These are phyloP conservation scores for Magnolia sinica DNA, from an alignment of 164 flowering plant species.

Conservation along the genomic window DNA sequence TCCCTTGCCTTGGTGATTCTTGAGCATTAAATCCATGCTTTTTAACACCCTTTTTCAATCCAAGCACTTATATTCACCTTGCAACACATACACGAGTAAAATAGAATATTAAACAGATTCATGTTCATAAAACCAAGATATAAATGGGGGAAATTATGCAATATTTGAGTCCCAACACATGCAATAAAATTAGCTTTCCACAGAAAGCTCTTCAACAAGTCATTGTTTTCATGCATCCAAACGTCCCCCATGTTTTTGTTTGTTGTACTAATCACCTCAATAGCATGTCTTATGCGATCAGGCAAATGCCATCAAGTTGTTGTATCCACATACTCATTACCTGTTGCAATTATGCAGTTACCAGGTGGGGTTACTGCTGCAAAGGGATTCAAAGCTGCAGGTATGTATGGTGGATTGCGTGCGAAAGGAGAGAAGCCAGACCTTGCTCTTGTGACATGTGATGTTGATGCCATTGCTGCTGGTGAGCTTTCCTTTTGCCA, in stretches of 20 bases:
- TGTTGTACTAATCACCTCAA: background rate
- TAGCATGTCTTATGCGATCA: background rate
- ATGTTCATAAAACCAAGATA: too few species aligned
- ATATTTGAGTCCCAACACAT: too few species aligned
- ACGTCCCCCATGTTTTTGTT: background rate
- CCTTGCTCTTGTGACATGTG: slow-evolving; percentile 92
- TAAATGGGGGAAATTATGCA: too few species aligned
- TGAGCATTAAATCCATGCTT: too few species aligned
- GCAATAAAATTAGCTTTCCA: too few species aligned
- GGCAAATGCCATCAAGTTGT: background rate
- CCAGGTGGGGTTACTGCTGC: slow-evolving; percentile 97
- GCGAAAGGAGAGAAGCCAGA: slow-evolving; percentile 90
- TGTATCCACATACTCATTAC: background rate
- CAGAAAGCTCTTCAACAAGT: background rate
- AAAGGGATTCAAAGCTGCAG: slow-evolving; percentile 90
- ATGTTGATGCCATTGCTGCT: slow-evolving; percentile 86
- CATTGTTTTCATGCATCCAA: background rate
- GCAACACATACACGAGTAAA: too few species aligned
- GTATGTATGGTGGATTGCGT: slow-evolving; percentile 82
- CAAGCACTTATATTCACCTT: too few species aligned
- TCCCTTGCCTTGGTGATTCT: too few species aligned
- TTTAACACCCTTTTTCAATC: too few species aligned
- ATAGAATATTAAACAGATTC: too few species aligned
- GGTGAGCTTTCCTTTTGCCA: slow-evolving; percentile 38
- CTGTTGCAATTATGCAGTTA: slow-evolving; percentile 34